Conservation (phyloP, 768 basidiomycete species). For the Mycena chlorophos region DNA sequence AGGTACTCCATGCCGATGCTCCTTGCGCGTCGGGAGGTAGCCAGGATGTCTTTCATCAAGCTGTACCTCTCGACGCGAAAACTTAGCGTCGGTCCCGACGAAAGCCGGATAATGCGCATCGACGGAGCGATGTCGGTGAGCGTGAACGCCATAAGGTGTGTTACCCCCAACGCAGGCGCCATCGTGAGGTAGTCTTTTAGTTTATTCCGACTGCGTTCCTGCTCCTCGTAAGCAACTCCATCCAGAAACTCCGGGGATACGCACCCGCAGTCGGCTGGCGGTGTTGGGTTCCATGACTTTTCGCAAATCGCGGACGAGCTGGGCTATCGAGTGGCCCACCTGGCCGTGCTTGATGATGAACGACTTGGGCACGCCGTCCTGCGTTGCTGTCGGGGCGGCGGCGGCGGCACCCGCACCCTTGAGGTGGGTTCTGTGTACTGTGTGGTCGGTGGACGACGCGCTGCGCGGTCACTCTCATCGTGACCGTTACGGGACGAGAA, state of each 20-base stretch:
- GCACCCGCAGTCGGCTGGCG: slow-evolving; percentile 84
- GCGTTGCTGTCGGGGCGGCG: slow-evolving; percentile 32
- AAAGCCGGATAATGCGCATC: slow-evolving; percentile 81
- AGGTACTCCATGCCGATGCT: slow-evolving; percentile 88
- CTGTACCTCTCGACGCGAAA: slow-evolving; percentile 94
- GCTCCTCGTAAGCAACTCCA: slow-evolving; percentile 15
- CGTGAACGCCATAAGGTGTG: slow-evolving; percentile 91
- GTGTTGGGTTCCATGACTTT: slow-evolving; percentile 99
- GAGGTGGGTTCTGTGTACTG: too few species aligned
- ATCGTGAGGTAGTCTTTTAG: slow-evolving; percentile 93
- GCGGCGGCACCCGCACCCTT: slow-evolving; percentile 61
- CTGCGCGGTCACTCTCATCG: too few species aligned
- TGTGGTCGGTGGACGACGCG: too few species aligned
- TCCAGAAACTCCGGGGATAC: slow-evolving; percentile 18
- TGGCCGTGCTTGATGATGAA: slow-evolving; percentile 97
- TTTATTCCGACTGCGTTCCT: slow-evolving; percentile 91
- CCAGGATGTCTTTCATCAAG: slow-evolving; percentile 80
- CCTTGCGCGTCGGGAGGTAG: slow-evolving; percentile 62
- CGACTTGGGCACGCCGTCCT: slow-evolving; percentile 68
- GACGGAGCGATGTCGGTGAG: slow-evolving; percentile 84
- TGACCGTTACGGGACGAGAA: too few species aligned
- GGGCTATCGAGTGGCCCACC: slow-evolving; percentile 82
- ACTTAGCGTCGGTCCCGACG: slow-evolving; percentile 89
- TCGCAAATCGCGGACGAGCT: slow-evolving; percentile 90
- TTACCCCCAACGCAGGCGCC: slow-evolving; percentile 86